Evolutionary conservation across 2,329 filamentous ascomycete species (phyloP).

Genomic region (Ophiognomonia clavigignenti-juglandacearum): DNA sequence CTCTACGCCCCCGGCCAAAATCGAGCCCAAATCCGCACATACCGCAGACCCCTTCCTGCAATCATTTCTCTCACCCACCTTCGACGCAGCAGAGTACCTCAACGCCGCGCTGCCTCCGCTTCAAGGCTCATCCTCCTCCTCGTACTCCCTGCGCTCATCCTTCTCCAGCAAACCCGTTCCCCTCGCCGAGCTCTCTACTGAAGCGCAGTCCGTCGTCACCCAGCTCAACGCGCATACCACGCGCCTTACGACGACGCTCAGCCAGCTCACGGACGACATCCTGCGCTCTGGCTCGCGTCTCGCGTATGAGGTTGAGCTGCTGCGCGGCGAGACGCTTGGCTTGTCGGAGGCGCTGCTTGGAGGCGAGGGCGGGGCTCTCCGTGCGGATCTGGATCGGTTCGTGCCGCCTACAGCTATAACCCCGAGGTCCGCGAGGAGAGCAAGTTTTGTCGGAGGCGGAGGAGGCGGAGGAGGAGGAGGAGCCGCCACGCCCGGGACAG

Average conservation of each 20-base stretch:
- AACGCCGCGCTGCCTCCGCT: constrained; percentile 73
- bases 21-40: constrained; percentile 53
- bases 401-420: constrained; percentile 52
- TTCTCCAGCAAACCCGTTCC: constrained; percentile 43
- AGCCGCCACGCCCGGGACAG: too few species aligned
- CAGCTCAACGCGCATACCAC: constrained; percentile 87
- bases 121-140: constrained; percentile 34
- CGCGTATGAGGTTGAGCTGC: constrained; percentile 89
- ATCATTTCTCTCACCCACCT: constrained; percentile 69
- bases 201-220: constrained; percentile 79
- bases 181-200: constrained; percentile 71
- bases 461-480: too few species aligned
- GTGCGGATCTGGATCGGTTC: constrained; percentile 69
- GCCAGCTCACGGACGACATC: constrained; percentile 91
- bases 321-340: constrained; percentile 82
- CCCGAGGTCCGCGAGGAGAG: too few species aligned
- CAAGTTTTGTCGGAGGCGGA: too few species aligned
- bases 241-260: constrained; percentile 73
- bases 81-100: constrained; percentile 81
- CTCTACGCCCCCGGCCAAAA: constrained; percentile 19
- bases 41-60: constrained; percentile 67
- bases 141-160: constrained; percentile 12
- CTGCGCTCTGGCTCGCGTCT: constrained; percentile 80
- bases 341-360: constrained; percentile 74
- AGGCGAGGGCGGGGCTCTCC: constrained; percentile 54